These are phyloP conservation scores for Solanum hybrid DNA, from an alignment of 305 asterid species.

Conservation along the genomic window DNA sequence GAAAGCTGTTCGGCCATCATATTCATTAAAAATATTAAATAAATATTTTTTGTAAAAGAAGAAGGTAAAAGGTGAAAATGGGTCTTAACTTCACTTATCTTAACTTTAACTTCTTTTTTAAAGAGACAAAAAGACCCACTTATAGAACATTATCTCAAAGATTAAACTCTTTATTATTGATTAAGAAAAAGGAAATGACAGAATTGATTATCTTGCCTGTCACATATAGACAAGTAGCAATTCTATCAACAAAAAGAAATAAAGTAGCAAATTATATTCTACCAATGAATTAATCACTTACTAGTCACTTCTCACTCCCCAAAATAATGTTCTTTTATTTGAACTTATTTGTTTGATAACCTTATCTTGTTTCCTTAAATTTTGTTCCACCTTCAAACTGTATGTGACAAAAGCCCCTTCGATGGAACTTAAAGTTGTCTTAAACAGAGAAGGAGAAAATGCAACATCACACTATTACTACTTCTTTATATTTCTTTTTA, in stretches of 20 bases:
- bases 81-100: neutral
- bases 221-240: neutral
- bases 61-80: neutral
- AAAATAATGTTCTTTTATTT: neutral
- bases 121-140: neutral
- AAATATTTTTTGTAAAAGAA: too few species aligned
- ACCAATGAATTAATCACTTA: neutral
- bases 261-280: neutral
- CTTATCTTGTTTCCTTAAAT: neutral
- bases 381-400: neutral
- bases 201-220: neutral
- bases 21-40: too few species aligned
- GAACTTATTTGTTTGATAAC: neutral
- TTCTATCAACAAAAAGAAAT: neutral
- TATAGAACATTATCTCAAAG: neutral
- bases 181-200: neutral
- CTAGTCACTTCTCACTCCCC: neutral
- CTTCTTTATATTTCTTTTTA: neutral
- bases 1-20: too few species aligned
- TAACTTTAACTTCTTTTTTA: neutral
- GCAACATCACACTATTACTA: neutral
- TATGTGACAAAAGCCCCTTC: neutral
- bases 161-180: neutral
- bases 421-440: neutral
- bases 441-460: neutral